Base-by-base conservation (phyloP, 495 filamentous ascomycete species). In the Daldinia grandis region DNA sequence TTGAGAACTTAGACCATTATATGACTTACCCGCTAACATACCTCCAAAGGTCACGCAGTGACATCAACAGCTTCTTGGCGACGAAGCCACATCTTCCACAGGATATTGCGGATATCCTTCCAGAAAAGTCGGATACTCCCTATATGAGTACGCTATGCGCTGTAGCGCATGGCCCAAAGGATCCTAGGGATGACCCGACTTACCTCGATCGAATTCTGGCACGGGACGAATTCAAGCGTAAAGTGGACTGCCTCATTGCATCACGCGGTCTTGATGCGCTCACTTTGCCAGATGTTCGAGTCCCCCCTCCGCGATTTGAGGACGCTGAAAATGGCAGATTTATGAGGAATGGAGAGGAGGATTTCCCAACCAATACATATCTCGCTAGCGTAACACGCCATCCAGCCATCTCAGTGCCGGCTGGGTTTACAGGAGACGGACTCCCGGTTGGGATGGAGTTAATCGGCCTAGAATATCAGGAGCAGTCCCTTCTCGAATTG, bases 1-100 rank as follows among this genome's bases (percentile, higher is more conserved):
- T 80, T 50, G 69, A 72, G 0, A 63, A 80, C n/a, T 38, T 80
- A 15, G 73, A 77, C 5, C 65, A 77, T 37, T 77, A 79, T 64
- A 72, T 75, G 44, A 64, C 9, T 35, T 60, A 64, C 33, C 67
- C 60, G 3, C 55, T 58, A 4, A 76, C 76, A 4, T 73, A 76
- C 7, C 47, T 69, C 7, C 74, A 76, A 33, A 62, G 67, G 19
- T 71, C 74, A 2, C 69, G 76, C 5, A 78, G 73, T 42, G 78
- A 80, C 58, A 80, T 79, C 66, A 74, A 79, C 61, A 73, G 58
- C 55, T 79, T 79, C 54, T 71, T 80, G 27, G 64, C 68, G 9
- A 66, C 67, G 6, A 70, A 74, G 21, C 76, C 74, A 15, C 68
- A 70, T 24, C 64, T 76, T 24, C 67, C 63, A 19, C 67, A 60